Base-by-base conservation (phyloP, 1,139 yeast species). In the Petasospora rhodanensis region DNA sequence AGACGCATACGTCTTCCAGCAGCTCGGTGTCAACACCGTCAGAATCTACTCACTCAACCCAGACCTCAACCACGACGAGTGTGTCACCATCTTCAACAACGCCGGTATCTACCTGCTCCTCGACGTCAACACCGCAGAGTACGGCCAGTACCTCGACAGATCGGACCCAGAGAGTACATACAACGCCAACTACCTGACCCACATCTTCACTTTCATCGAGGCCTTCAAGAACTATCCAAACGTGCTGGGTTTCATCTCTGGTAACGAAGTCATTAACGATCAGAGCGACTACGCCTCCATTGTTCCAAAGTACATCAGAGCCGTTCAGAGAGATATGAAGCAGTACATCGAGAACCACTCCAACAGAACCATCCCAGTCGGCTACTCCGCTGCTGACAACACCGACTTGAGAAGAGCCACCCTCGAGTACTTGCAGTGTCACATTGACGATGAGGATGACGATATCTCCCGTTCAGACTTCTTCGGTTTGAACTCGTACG, bases 371-470 rank as follows among this genome's bases (percentile, higher is more conserved):
- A 81, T 87, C 38, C 96, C 95, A 4, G 93, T 89, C 26, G 97
- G 96, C 32, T 89, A 87, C 59, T 82, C 95, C 10, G 91, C 96
- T 27, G 95, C 94, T 31, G 95, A 87, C 59, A 94, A 81, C 51
- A 64, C 64, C 38, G 71, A 70, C 18, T 72, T 81, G 46, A 75
- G 96, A 58, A 62, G 72, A 37, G 84, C 86, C 23, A 76, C 91
- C 43, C 83, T 86, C 58, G 81, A 79, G 51, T 89, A 85, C 58
- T 70, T 89, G 50, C 79, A 86, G 41, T 89, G 96, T 61, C 79
- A 79, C 41, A 55, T 66, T 28, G 62, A 63, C 38, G 73, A 68
- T 25, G 74, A 75, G 16, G 61, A 59, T 21, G 67, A 64, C 23
- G 82, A 76, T 31, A 73, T 66, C 22, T 78, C 91, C 31, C 68